Base-by-base conservation (phyloP, 2,329 filamentous ascomycete species). In the Diaporthe sp. region DNA sequence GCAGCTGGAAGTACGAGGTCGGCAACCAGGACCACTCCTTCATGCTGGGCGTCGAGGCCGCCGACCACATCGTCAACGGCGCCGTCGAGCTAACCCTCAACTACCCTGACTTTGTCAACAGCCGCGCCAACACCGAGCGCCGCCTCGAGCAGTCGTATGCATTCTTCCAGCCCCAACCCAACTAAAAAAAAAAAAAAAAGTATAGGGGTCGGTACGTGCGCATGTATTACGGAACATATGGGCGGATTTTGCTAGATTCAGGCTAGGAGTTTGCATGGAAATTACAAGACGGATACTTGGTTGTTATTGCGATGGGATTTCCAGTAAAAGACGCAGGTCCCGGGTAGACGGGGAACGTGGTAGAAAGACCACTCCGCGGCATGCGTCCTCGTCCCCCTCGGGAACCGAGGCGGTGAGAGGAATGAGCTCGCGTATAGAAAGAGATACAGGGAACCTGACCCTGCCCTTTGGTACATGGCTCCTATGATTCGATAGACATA, bases 1-100 rank as follows among this genome's bases (percentile, higher is more conserved):
- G 97, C 81, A 96, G 93, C 89, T 99, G 97, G 97, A 91, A 95
- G 82, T 99, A 99, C 88, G 97, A 99, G 86, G 85, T 92, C 78
- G 95, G 95, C 82, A 98, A 98, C 90, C 95, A 98, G 89, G 96
- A 98, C 86, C 96, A 98, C 90, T 96, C 94, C 35, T 98, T 98
- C 86, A 98, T 98, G 96, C 89, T 98, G 76, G 96, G 96, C 82
- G 96, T 98, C 27, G 96, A 98, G 87, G 96, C 96, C 65, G 95
- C 92, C 51, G 96, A 98, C 86, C 92, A 94, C 87, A 94, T 98
- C 81, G 91, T 96, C 85, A 96, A 93, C 84, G 96, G 96, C 78
- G 93, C 94, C 50, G 94, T 96, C 59, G 96, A 98, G 89, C 87
- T 98, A 81, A 98, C 96, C 42, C 91, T 98, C 82, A 98, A 98